Conservation (phyloP, 257 asterid genomes). For the Solanum tacnaense region DNA sequence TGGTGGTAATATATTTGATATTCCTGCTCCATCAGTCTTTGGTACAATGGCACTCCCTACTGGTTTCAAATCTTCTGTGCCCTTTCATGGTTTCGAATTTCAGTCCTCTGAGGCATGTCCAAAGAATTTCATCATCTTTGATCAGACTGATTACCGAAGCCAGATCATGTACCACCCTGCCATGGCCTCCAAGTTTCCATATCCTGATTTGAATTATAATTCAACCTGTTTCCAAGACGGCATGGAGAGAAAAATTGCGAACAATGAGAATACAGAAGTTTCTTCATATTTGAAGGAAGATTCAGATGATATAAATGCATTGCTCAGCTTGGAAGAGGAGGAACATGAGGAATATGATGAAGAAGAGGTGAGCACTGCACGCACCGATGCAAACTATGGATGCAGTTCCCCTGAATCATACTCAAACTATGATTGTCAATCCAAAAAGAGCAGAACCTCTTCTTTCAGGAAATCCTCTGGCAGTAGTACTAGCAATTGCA, state of each 20-base stretch:
- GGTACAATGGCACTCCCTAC: slow-evolving; percentile 24
- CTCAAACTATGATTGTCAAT: slow-evolving; percentile 36
- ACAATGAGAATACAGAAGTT: slow-evolving; percentile 19
- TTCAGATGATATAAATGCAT: slow-evolving; percentile 66
- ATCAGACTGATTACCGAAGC: slow-evolving; percentile 39
- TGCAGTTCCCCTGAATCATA: slow-evolving; percentile 60
- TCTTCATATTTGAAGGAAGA: slow-evolving; percentile 44
- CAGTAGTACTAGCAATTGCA: slow-evolving; percentile 3
- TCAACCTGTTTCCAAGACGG: slow-evolving; percentile 16
- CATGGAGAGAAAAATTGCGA: neutral
- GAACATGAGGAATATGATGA: slow-evolving; percentile 37
- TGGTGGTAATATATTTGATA: slow-evolving; percentile 21
- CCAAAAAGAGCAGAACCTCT: slow-evolving; percentile 25
- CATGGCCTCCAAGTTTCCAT: slow-evolving; percentile 27
- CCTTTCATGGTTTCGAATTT: slow-evolving; percentile 31
- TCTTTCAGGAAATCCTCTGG: slow-evolving; percentile 19
- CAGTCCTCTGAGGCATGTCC: slow-evolving; percentile 57
- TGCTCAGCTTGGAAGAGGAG: slow-evolving; percentile 47
- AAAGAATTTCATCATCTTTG: slow-evolving; percentile 59
- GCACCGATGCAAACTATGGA: slow-evolving; percentile 32
- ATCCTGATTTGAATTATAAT: slow-evolving; percentile 21
- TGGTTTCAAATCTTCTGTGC: slow-evolving; percentile 15
- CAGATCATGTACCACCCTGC: slow-evolving; percentile 69
- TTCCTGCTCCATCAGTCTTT: slow-evolving; percentile 23
- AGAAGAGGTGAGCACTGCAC: slow-evolving; percentile 74